phyloP scores from a whole-genome alignment of 371 early-diverging fungal species.

The Mucor sp. region DNA sequence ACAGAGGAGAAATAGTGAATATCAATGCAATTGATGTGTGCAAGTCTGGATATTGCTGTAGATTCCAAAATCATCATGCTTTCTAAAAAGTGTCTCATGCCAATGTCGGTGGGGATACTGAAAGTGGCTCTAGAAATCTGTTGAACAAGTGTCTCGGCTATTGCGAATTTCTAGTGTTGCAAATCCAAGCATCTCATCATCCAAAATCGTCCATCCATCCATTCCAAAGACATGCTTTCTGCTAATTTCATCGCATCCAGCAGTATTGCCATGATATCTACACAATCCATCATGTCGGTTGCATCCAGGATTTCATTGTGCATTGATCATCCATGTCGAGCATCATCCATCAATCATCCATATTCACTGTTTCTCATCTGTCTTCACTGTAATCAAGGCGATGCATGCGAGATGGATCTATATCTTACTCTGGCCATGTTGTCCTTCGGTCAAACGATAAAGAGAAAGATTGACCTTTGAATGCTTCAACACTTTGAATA shows the following conservation, averaged over 20 bases:
- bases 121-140: neutral
- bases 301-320: neutral
- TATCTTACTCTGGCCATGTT: slow-evolving; percentile 27
- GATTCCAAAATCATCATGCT: neutral
- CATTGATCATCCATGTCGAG: neutral
- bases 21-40: neutral
- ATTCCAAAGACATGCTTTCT: neutral
- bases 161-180: neutral
- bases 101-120: neutral
- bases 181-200: neutral
- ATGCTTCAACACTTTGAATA: slow-evolving; percentile 8
- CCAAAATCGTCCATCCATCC: slow-evolving; percentile 4
- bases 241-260: neutral
- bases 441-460: slow-evolving; percentile 27
- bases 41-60: neutral
- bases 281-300: neutral
- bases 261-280: neutral
- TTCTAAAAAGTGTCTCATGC: no score
- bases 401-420: no score
- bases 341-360: neutral
- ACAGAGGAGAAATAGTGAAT: neutral
- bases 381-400: neutral
- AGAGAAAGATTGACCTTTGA: slow-evolving; percentile 16
- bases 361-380: neutral
- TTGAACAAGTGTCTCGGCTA: no score